Base-by-base conservation (phyloP, 164 flowering plant genomes). In the Stephania cephalantha region DNA sequence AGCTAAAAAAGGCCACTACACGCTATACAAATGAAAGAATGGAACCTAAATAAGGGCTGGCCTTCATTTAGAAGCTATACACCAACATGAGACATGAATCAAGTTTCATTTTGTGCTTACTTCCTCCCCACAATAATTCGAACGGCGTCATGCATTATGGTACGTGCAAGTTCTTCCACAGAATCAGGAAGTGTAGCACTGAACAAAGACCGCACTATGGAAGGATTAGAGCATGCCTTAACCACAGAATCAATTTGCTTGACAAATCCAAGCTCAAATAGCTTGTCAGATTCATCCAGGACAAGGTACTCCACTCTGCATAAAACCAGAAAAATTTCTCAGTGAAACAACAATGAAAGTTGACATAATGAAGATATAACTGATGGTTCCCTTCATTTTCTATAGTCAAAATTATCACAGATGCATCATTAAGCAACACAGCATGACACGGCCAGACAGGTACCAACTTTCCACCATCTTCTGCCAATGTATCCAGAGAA, bases 111-210 rank as follows among this genome's bases (percentile, higher is more conserved):
- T 71, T 67, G 69, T 79, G 82, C 97, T 88, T 86, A 95, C 99
- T 96, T 96, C 73, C 92, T 82, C 74, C 99, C 98, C 77, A 96
- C 82, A 73, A 96, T 91, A 69, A 96, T 86, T 69, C 99, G 91
- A 78, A 94, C 94, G 68, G 97, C 99, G 84, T 93, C 98, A 84
- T 92, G 99, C 99, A 96, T 96, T 72, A 92, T 85, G 44, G 97
- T 85, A 45, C 99, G 91, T 77, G 98, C 98, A 81, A 92, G 91
- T 75, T 95, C 97, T 83, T 95, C 98, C 75, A 96, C 98, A 77
- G 81, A 84, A 81, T 96, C 99, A 63, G 98, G 98, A 76, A 96
- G 85, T 67, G 98, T 96, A 76, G 99, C 99, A 85, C 98, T 96
- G 73, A 93, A 94, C 77, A 95, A 69, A 45, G 97, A 85, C 6